Evolutionary conservation across 306 rosid species (phyloP).

Genomic region (Sindora glabra): DNA sequence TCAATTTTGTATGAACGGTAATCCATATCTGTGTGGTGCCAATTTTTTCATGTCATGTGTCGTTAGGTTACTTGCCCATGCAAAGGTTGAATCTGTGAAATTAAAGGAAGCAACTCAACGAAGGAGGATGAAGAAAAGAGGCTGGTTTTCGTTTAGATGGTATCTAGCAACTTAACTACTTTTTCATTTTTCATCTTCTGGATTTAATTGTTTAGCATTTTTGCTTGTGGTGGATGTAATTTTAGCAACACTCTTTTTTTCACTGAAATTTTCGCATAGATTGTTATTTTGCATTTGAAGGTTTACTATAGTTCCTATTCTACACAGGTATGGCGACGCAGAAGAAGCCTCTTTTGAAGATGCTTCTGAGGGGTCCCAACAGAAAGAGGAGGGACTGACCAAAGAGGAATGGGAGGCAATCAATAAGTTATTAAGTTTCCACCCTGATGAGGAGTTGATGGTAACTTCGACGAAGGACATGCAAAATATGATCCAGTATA

Average conservation of each 20-base stretch:
- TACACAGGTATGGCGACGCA: slow-evolving; percentile 46
- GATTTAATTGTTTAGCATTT: not conserved
- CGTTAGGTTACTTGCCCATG: slow-evolving; percentile 87
- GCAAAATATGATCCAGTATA: slow-evolving; percentile 68
- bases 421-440: slow-evolving; percentile 74
- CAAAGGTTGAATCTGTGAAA: slow-evolving; percentile 86
- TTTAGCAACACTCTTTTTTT: not conserved
- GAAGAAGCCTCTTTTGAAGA: slow-evolving; percentile 44
- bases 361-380: slow-evolving; percentile 47
- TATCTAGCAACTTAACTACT: slow-evolving; percentile 23
- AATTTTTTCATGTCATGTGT: slow-evolving; percentile 13
- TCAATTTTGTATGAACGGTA: not conserved
- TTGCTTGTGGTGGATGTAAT: not conserved
- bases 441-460: slow-evolving; percentile 64
- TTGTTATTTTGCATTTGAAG: not conserved
- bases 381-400: slow-evolving; percentile 62
- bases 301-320: slow-evolving; percentile 5
- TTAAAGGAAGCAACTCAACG: slow-evolving; percentile 90
- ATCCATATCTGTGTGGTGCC: slow-evolving; percentile 3
- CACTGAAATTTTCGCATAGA: not conserved
- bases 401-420: slow-evolving; percentile 97
- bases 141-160: slow-evolving; percentile 94
- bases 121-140: slow-evolving; percentile 50
- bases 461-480: slow-evolving; percentile 48
- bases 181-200: not conserved